Conservation (phyloP, 257 asterid genomes). For the Marsdenia floribunda region DNA sequence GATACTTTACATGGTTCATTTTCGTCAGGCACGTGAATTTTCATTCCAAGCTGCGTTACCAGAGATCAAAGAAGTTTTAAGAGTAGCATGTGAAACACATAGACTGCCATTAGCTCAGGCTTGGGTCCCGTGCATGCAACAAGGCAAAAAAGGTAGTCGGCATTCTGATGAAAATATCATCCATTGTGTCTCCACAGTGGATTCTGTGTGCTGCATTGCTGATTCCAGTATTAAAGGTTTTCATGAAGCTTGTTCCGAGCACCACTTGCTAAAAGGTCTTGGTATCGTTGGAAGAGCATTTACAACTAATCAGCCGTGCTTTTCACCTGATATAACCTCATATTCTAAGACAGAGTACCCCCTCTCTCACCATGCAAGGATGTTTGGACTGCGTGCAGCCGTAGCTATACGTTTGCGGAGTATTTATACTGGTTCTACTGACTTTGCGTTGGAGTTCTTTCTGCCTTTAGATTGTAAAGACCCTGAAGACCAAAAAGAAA, state of each 20-base stretch:
- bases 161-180: slow-evolving; percentile 63
- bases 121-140: slow-evolving; percentile 71
- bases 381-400: slow-evolving; percentile 73
- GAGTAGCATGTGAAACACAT: slow-evolving; percentile 55
- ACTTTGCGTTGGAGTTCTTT: slow-evolving; percentile 84
- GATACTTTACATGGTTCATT: slow-evolving; percentile 12
- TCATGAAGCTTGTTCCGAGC: slow-evolving; percentile 83
- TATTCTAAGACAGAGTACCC: slow-evolving; percentile 77
- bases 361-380: slow-evolving; percentile 84
- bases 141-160: slow-evolving; percentile 67
- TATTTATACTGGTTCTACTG: slow-evolving; percentile 49
- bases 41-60: slow-evolving; percentile 71
- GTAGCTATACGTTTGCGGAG: slow-evolving; percentile 87
- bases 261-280: slow-evolving; percentile 76
- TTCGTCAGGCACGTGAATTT: slow-evolving; percentile 48
- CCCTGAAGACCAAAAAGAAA: slow-evolving; percentile 54
- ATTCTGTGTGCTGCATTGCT: slow-evolving; percentile 62
- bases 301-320: slow-evolving; percentile 71
- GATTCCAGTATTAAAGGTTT: slow-evolving; percentile 61
- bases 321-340: slow-evolving; percentile 64
- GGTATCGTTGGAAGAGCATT: slow-evolving; percentile 83
- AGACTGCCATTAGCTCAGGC: slow-evolving; percentile 83
- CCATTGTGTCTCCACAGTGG: slow-evolving; percentile 67
- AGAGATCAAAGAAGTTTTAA: slow-evolving; percentile 59
- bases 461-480: slow-evolving; percentile 56